A percentile compares a stretch with the other conserved stretches of the same genome.
phyloP scores from a whole-genome alignment of 257 asterid species.

The Lycium barbarum region DNA sequence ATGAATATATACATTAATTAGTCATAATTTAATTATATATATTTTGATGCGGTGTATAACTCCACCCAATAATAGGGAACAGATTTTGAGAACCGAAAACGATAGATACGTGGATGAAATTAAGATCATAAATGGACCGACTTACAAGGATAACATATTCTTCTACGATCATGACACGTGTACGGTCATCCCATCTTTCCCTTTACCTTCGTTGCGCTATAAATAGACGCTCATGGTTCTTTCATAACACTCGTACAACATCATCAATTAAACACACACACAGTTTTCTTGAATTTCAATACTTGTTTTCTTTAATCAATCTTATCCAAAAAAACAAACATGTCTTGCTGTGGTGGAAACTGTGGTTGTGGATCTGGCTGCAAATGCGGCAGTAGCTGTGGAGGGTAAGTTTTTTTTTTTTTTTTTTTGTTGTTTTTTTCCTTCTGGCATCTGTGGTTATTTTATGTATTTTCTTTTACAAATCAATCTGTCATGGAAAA shows the following conservation, averaged over 20 bases:
- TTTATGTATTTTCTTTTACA: too few relatives aligned
- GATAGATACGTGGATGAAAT: constrained; percentile 28
- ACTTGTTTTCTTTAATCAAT: not conserved
- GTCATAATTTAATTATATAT: too few relatives aligned
- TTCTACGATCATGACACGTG: constrained; percentile 54
- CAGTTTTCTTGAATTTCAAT: not conserved
- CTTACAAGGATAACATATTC: constrained; percentile 34
- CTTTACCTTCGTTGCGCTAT: constrained; percentile 38
- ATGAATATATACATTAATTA: too few relatives aligned
- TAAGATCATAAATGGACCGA: constrained; percentile 32
- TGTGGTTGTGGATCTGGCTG: constrained; percentile 73
- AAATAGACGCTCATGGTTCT: constrained; percentile 34
- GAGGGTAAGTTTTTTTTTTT: constrained; percentile 47
- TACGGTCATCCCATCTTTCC: constrained; percentile 38
- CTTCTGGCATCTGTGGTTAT: too few relatives aligned
- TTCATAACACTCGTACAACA: not conserved
- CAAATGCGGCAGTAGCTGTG: constrained; percentile 72
- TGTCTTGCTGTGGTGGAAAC: constrained; percentile 81
- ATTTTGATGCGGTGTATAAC: too few relatives aligned
- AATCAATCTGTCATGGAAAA: too few relatives aligned
- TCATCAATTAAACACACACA: not conserved
- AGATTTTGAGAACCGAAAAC: constrained; percentile 24
- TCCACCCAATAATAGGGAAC: not conserved
- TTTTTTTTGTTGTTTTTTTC: too few relatives aligned
- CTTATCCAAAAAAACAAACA: constrained; percentile 5